These are phyloP conservation scores for Exsudoporus floridanus DNA, from an alignment of 1,284 basidiomycete species.

Conservation along the genomic window DNA sequence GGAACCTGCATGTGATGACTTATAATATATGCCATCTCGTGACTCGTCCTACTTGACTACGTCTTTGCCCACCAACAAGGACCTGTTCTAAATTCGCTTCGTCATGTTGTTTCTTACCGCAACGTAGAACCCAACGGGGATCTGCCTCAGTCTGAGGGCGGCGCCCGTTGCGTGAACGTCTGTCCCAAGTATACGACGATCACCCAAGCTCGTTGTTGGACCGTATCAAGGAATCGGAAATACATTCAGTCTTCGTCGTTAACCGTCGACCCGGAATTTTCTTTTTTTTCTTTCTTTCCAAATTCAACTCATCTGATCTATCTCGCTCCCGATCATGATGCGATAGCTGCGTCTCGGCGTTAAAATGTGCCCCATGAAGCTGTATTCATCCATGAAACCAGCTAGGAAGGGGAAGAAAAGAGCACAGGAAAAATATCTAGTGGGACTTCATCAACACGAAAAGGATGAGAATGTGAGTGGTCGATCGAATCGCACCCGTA, in stretches of 20 bases:
- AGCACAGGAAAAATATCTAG: background rate
- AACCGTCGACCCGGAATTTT: too few species aligned
- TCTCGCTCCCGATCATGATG: too few species aligned
- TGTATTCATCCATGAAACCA: background rate
- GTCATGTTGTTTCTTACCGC: background rate
- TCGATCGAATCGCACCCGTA: too few species aligned
- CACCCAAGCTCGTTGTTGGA: background rate
- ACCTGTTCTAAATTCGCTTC: background rate
- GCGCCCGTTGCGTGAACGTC: background rate
- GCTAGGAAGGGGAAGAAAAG: background rate
- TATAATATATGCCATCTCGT: constrained; percentile 4
- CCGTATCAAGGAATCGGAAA: background rate
- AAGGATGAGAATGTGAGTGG: too few species aligned
- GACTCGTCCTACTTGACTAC: constrained; percentile 2
- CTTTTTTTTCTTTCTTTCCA: too few species aligned
- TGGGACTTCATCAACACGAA: background rate
- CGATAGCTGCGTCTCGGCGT: too few species aligned
- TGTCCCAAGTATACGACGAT: background rate
- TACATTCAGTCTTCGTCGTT: background rate
- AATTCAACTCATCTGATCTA: too few species aligned
- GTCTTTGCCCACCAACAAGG: background rate
- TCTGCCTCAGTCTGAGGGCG: background rate
- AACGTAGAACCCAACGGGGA: constrained; percentile 5
- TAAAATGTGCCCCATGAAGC: too few species aligned
- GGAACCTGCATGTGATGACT: too few species aligned